phyloP scores from a whole-genome alignment of 352 stramenopile genomes.

The Plasmopara muralis region DNA sequence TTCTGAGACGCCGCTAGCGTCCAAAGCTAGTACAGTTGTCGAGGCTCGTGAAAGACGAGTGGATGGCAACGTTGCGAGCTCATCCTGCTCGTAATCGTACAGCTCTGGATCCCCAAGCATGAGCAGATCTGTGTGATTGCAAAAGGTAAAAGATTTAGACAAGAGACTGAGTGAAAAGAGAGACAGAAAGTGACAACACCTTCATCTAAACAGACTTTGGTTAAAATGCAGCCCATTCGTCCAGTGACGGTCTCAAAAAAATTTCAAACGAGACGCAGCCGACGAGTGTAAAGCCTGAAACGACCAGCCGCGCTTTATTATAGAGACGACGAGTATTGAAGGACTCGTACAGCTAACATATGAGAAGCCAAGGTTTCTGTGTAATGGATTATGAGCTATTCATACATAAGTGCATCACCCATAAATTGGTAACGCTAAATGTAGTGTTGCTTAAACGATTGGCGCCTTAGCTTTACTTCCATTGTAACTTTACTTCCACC shows the following conservation, averaged over 20 bases:
- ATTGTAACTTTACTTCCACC: too few relatives aligned
- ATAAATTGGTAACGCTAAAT: too few relatives aligned
- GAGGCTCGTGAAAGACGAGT: slow-evolving; percentile 32
- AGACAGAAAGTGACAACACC: slow-evolving; percentile 10
- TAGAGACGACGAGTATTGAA: not conserved
- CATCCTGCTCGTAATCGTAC: slow-evolving; percentile 6
- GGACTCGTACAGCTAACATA: not conserved
- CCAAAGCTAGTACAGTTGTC: slow-evolving; percentile 31
- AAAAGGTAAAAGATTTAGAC: slow-evolving; percentile 1
- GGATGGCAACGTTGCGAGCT: slow-evolving; percentile 1
- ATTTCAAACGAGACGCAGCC: slow-evolving; percentile 10
- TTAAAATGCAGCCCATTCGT: slow-evolving; percentile 50
- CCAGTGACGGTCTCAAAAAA: not conserved
- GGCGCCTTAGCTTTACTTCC: too few relatives aligned
- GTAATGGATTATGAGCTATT: not conserved
- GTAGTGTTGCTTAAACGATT: too few relatives aligned
- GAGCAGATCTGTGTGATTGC: slow-evolving; percentile 16
- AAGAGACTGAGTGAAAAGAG: slow-evolving; percentile 7
- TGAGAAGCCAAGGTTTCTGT: not conserved
- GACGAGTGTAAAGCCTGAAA: slow-evolving; percentile 12
- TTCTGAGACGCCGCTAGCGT: slow-evolving; percentile 17
- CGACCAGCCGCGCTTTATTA: slow-evolving; percentile 5
- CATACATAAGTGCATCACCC: too few relatives aligned
- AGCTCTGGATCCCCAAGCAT: slow-evolving; percentile 19
- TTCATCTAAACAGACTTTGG: slow-evolving; percentile 43